Conservation (phyloP, 2,329 filamentous ascomycete genomes). For the Thelonectria rubi region DNA sequence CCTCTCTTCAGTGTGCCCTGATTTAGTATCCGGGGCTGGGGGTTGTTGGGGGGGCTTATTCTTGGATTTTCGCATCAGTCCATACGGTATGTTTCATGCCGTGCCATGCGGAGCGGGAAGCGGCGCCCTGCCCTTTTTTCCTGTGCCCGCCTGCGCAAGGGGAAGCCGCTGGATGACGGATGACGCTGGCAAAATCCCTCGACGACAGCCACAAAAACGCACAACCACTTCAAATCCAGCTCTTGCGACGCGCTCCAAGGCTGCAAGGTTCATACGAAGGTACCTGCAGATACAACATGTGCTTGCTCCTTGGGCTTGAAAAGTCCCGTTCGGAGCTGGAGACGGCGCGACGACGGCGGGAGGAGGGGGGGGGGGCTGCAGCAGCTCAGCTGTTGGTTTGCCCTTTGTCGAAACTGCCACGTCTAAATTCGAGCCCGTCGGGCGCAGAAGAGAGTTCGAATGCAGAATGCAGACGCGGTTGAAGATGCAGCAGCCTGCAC, state of each 20-base stretch:
- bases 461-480: background rate
- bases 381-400: background rate
- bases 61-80: constrained; percentile 12
- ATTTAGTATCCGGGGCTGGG: background rate
- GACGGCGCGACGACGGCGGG: background rate
- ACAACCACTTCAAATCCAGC: too few relatives aligned
- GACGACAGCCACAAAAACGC: too few relatives aligned
- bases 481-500: background rate
- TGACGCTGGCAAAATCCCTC: too few relatives aligned
- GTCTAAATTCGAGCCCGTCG: too few relatives aligned
- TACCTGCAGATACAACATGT: too few relatives aligned
- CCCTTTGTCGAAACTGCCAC: too few relatives aligned
- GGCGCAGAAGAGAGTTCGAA: too few relatives aligned
- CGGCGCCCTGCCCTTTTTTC: background rate
- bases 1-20: background rate
- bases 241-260: too few relatives aligned
- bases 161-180: too few relatives aligned
- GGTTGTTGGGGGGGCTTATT: background rate
- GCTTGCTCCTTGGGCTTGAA: background rate
- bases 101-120: constrained; percentile 13
- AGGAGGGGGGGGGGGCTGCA: background rate
- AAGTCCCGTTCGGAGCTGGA: background rate
- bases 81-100: constrained; percentile 8
- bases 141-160: background rate
- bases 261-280: too few relatives aligned